Evolutionary conservation across 2,329 filamentous ascomycete species (phyloP).

Genomic region (Cladorrhinum sp.): DNA sequence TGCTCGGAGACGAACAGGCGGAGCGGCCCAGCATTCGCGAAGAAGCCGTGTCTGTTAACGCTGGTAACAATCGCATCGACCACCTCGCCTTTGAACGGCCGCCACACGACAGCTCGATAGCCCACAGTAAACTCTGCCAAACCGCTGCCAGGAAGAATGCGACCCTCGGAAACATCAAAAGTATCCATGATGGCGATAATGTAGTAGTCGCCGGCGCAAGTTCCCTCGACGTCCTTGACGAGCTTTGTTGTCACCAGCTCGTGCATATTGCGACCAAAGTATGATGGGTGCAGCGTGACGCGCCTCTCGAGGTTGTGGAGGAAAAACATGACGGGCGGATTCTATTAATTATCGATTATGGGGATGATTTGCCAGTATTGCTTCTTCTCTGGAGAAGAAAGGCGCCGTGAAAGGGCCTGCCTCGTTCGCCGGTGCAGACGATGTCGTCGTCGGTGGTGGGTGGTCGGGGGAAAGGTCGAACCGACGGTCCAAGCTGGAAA

Average conservation of each 20-base stretch:
- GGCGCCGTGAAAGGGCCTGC: neutral
- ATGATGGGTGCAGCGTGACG: slow-evolving; percentile 93
- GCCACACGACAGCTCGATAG: slow-evolving; percentile 95
- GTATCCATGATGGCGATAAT: slow-evolving; percentile 98
- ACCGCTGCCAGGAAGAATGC: slow-evolving; percentile 86
- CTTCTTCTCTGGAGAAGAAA: neutral
- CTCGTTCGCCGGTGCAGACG: neutral
- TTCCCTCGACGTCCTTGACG: slow-evolving; percentile 89
- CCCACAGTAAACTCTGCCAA: slow-evolving; percentile 92
- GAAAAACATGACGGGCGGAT: slow-evolving; percentile 76
- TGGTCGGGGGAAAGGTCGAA: slow-evolving; percentile 1
- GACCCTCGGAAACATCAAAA: slow-evolving; percentile 89
- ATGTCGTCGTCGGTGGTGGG: neutral
- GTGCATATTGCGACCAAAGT: slow-evolving; percentile 91
- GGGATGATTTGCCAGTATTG: neutral
- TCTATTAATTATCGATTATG: neutral
- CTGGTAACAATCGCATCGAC: slow-evolving; percentile 93
- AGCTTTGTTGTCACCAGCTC: slow-evolving; percentile 87
- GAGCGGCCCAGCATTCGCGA: slow-evolving; percentile 75
- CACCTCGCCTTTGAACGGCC: slow-evolving; percentile 96
- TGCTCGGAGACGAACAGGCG: slow-evolving; percentile 77
- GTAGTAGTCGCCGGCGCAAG: slow-evolving; percentile 92
- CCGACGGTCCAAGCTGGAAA: neutral
- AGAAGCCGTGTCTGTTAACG: slow-evolving; percentile 90
- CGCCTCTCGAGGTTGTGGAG: slow-evolving; percentile 94